Evolutionary conservation across 208 protist species (phyloP).

Genomic region (Strigomonas galati): DNA sequence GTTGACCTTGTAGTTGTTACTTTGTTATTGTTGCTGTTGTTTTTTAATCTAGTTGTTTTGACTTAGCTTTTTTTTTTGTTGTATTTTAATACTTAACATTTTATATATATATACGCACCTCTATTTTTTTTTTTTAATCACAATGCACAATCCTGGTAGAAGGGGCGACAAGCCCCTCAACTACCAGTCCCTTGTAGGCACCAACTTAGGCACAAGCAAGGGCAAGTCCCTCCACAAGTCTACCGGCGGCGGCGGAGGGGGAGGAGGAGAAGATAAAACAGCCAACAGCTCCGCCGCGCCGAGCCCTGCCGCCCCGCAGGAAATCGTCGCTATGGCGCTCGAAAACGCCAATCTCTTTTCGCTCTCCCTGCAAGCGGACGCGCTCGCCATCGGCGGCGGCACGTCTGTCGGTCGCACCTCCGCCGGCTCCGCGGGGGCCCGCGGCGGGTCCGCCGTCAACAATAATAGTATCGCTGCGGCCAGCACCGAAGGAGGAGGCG

Average conservation of each 20-base stretch:
- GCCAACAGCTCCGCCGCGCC: not conserved
- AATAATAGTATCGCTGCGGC: not conserved
- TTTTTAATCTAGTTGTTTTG: slow-evolving; percentile 10
- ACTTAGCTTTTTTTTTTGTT: slow-evolving; percentile 1
- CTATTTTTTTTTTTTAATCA: not conserved
- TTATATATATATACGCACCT: slow-evolving; percentile 7
- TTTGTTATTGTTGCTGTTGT: not conserved
- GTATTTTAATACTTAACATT: not conserved
- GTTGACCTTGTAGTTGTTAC: not conserved
- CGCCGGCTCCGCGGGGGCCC: too few species aligned
- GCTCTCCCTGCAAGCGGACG: slow-evolving; percentile 3
- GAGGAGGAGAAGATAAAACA: too few species aligned
- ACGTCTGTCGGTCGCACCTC: not conserved
- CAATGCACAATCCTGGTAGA: not conserved
- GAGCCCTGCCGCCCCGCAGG: slow-evolving; percentile 3
- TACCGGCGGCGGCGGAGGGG: not conserved
- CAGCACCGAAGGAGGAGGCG: too few species aligned
- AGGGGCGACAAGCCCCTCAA: slow-evolving; percentile 7
- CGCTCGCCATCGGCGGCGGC: not conserved
- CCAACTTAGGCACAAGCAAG: slow-evolving; percentile 7
- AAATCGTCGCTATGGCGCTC: not conserved
- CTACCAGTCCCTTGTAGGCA: slow-evolving; percentile 7
- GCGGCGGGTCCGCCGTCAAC: not conserved
- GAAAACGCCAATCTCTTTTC: slow-evolving; percentile 5
- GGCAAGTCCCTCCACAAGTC: not conserved